Evolutionary conservation across 345 rosid genomes (phyloP), one percentile per base, ranked within the genome.

Genomic region (Abelmoschus esculentus): DNA sequence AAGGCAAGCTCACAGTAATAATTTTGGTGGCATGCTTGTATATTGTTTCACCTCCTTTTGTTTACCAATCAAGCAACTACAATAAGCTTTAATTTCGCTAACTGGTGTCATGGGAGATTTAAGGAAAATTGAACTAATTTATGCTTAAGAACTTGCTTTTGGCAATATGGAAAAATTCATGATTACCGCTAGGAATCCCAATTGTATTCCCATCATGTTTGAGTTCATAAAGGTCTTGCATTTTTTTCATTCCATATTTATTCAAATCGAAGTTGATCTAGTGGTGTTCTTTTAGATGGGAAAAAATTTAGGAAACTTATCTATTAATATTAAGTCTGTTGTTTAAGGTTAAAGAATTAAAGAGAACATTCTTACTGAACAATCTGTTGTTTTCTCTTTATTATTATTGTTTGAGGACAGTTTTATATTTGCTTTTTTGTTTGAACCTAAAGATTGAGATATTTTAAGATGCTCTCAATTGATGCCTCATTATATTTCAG

Each of bases 101-200:
- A 38, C 9, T 22, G 49, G 11, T 69, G 18, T 19, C 52, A 18
- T 55, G 4, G 36, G 17, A 31, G 12, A 47, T 46, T 46, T 14
- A 47, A 47, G 42, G 53, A 64, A 64, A 42, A 64, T 13, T 62
- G n/a, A 40, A 3, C 32, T 22, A 64, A 42, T 3, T 42, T 46
- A 22, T 42, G 17, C 34, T 12, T 22, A 29, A 64, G 54, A 64
- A 42, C 53, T 64, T 66, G 40, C 69, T 47, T 47, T 66, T 66
- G 29, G 40, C 22, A 56, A 66, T 47, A 66, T 47, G 40, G 40
- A 29, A 13, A 46, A 0, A 26, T 22, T 13, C 17, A 13, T 13
- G 44, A 40, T 40, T 38, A 38, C 7, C 42, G 42, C 42, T 3
- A 46, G 55, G 69, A 47, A 14, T 8, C 7, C 55, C 10, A 12